Evolutionary conservation across 2,329 filamentous ascomycete species (phyloP), one percentile per base, ranked within the genome.

Genomic region (Pseudocercospora crystallina): DNA sequence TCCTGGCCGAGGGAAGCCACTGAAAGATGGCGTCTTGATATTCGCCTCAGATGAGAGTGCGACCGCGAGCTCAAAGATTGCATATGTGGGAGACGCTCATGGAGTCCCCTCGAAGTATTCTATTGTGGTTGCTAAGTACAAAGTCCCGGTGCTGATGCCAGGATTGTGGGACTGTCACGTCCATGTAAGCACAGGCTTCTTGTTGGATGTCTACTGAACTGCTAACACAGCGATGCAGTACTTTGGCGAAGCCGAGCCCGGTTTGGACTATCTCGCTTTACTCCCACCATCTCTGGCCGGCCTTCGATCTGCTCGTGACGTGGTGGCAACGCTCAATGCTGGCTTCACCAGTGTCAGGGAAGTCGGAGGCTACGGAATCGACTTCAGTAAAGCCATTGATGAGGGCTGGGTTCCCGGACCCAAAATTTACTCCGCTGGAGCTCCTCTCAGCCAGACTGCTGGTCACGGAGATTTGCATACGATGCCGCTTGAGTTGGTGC

Each of bases 311-410:
- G 71, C 72, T 2, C 65, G 68, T 3, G 73, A 75, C 57, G 65
- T 74, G 5, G 61, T 68, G 20, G 65, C 65, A 5, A 73, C 73
- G 1, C 66, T 79, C 5, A 68, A 76, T 56, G 71, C 72, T 3
- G 78, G 79, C 8, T 79, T 77, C 64, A 81, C 78, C 1, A 76
- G 72, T 8, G 68, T 80, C 5, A 68, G 78, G n/a, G 79, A 81
- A 54, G 60, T 79, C 2, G 76, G 69, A 1, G 78, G 77, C 1
- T 77, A 71, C 53, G 76, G 67, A 1, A 70, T 73, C 4, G 75
- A 80, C 34, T 56, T 79, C 10, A 61, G 65, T 3, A 64, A 65
- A 3, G 71, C 71, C 1, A 70, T 80, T 39, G 62, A 73, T 3
- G 72, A 76, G 34, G 76, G 75, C 2, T 65, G 64, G 30, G 67